phyloP scores from a whole-genome alignment of 2,329 filamentous ascomycete species.

The Pseudogymnoascus verrucosus region DNA sequence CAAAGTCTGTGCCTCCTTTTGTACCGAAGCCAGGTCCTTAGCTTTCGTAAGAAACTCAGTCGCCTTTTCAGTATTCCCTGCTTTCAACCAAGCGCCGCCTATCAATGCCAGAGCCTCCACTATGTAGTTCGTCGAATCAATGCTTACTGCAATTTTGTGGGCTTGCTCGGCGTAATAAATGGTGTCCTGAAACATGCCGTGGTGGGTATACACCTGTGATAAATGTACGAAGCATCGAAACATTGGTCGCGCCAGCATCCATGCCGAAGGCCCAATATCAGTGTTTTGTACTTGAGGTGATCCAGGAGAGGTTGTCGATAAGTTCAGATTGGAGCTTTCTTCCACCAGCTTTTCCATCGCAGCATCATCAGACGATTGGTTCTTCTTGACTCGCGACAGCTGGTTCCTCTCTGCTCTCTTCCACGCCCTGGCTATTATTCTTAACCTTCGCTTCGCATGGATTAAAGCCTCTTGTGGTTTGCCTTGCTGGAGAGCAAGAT shows the following conservation, averaged over 20 bases:
- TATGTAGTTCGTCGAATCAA: constrained; percentile 32
- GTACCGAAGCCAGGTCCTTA: constrained; percentile 41
- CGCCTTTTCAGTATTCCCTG: constrained; percentile 52
- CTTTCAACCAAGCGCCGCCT: constrained; percentile 47
- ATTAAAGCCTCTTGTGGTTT: constrained; percentile 49
- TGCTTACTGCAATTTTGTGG: constrained; percentile 54
- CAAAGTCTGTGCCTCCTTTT: constrained; percentile 37
- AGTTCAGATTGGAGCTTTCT: constrained; percentile 27
- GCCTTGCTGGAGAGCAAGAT: constrained; percentile 34
- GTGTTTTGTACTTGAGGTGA: constrained; percentile 31
- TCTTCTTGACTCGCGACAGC: constrained; percentile 5
- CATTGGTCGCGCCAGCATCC: constrained; percentile 68
- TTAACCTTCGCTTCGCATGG: constrained; percentile 50
- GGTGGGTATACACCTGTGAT: constrained; percentile 69
- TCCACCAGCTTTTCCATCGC: constrained; percentile 24
- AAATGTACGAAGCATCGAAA: constrained; percentile 65
- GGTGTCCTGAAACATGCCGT: constrained; percentile 83
- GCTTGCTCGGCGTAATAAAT: constrained; percentile 83
- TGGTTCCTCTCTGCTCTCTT: constrained; percentile 21
- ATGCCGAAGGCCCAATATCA: constrained; percentile 58
- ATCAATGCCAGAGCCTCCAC: constrained; percentile 48
- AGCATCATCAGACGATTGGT: constrained; percentile 9
- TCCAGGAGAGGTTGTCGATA: constrained; percentile 30
- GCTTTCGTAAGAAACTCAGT: constrained; percentile 46
- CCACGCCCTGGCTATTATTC: constrained; percentile 35